Evolutionary conservation across 2,329 filamentous ascomycete genomes (phyloP).

Genomic region (Phaeoacremonium minimum): DNA sequence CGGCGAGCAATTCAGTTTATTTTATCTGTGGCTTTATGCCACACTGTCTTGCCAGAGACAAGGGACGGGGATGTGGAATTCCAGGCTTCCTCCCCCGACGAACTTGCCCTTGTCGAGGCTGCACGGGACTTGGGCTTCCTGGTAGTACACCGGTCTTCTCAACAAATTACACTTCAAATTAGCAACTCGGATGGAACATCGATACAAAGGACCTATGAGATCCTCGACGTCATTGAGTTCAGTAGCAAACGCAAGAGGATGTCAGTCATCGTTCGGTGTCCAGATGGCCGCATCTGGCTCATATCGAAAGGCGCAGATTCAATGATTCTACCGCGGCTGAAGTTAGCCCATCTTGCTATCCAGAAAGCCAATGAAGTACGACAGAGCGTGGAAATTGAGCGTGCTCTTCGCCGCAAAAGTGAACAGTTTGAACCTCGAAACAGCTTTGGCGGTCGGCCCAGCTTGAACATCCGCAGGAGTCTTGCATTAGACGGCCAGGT

Average conservation of each 20-base stretch:
- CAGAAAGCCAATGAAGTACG: constrained; percentile 69
- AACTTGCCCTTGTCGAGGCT: constrained; percentile 78
- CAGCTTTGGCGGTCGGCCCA: constrained; percentile 51
- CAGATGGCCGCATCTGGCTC: constrained; percentile 74
- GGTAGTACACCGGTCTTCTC: constrained; percentile 68
- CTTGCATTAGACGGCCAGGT: constrained; percentile 17
- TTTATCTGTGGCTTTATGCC: constrained; percentile 79
- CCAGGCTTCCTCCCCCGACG: constrained; percentile 87
- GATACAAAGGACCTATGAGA: constrained; percentile 59
- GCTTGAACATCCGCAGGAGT: constrained; percentile 44
- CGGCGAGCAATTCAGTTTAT: constrained; percentile 78
- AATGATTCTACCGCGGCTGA: constrained; percentile 72
- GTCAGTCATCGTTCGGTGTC: constrained; percentile 84
- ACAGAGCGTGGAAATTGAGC: constrained; percentile 55
- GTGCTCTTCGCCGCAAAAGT: constrained; percentile 50
- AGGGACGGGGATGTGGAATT: constrained; percentile 60
- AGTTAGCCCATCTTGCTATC: constrained; percentile 66
- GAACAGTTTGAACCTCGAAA: constrained; percentile 50
- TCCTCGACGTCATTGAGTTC: constrained; percentile 87
- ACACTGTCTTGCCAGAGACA: constrained; percentile 83
- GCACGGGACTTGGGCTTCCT: constrained; percentile 82
- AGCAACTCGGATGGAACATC: constrained; percentile 26
- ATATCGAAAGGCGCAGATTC: constrained; percentile 92
- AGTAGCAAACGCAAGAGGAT: constrained; percentile 86
- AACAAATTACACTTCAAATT: constrained; percentile 55